Conservation (phyloP, 305 asterid species). For the Fraxinus albicans region DNA sequence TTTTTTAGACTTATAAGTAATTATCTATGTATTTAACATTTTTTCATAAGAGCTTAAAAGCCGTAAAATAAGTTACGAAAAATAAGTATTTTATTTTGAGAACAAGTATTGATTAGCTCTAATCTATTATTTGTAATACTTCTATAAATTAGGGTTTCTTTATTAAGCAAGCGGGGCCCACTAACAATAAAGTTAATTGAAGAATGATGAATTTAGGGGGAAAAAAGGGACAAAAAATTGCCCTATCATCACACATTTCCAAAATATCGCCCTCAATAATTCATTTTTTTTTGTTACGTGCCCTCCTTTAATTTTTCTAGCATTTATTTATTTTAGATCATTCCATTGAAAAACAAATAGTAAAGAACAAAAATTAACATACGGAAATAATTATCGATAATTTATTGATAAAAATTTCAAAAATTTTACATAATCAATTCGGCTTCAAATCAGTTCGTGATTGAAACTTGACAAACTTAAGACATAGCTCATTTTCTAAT, state of each 20-base stretch:
- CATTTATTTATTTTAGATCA: neutral
- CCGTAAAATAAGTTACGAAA: neutral
- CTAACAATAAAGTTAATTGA: constrained; percentile 15
- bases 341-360: neutral
- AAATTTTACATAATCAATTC: neutral
- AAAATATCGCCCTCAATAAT: neutral
- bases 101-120: neutral
- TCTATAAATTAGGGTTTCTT: neutral
- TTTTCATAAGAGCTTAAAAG: neutral
- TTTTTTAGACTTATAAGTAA: neutral
- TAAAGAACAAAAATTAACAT: neutral
- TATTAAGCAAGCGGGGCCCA: constrained; percentile 13
- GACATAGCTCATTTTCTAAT: neutral
- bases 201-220: constrained; percentile 5
- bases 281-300: neutral
- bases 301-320: neutral
- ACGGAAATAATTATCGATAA: neutral
- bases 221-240: neutral
- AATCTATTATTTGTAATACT: neutral
- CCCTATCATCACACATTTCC: neutral
- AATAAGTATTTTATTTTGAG: neutral
- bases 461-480: neutral
- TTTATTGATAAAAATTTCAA: neutral
- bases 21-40: neutral
- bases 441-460: neutral